Conservation (phyloP, 2,329 filamentous ascomycete genomes). For the Colletotrichum simmondsii region DNA sequence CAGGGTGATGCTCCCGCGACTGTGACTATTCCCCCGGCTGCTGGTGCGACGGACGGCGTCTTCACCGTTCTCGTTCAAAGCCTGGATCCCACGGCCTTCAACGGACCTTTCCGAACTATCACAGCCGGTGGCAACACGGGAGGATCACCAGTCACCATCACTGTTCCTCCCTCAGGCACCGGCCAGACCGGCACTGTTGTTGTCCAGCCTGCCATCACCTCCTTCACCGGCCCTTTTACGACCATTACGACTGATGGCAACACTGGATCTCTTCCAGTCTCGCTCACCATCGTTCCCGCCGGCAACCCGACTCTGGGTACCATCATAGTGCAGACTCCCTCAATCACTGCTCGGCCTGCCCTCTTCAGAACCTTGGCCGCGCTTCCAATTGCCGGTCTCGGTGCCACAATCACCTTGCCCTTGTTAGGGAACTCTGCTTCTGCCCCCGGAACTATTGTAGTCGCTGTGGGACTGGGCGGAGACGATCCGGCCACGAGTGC, state of each 20-base stretch:
- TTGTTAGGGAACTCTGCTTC: neutral
- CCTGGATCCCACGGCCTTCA: neutral
- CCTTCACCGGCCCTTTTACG: conserved; percentile 25
- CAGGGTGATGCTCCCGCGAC: neutral
- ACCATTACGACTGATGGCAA: conserved; percentile 23
- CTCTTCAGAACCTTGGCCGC: conserved; percentile 10
- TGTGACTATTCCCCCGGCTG: conserved; percentile 11
- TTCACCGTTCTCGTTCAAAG: conserved; percentile 17
- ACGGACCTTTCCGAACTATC: conserved; percentile 16
- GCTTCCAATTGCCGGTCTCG: conserved; percentile 4
- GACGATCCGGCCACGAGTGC: conserved; percentile 17
- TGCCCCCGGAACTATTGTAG: conserved; percentile 1
- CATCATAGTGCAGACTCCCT: conserved; percentile 22
- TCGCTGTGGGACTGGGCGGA: conserved; percentile 19
- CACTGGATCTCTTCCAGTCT: conserved; percentile 18
- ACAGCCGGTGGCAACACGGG: conserved; percentile 22
- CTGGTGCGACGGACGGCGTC: neutral
- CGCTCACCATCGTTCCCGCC: conserved; percentile 14
- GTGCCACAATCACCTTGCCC: conserved; percentile 15
- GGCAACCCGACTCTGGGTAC: conserved; percentile 18
- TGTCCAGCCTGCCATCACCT: conserved; percentile 11
- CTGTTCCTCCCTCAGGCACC: conserved; percentile 17
- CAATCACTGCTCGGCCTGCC: neutral
- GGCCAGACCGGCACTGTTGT: conserved; percentile 13
- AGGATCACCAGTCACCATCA: conserved; percentile 2